A percentile compares a stretch with the other conserved stretches of the same genome.
phyloP scores from a whole-genome alignment of 2,329 filamentous ascomycete genomes.

The Penicillium sp. region DNA sequence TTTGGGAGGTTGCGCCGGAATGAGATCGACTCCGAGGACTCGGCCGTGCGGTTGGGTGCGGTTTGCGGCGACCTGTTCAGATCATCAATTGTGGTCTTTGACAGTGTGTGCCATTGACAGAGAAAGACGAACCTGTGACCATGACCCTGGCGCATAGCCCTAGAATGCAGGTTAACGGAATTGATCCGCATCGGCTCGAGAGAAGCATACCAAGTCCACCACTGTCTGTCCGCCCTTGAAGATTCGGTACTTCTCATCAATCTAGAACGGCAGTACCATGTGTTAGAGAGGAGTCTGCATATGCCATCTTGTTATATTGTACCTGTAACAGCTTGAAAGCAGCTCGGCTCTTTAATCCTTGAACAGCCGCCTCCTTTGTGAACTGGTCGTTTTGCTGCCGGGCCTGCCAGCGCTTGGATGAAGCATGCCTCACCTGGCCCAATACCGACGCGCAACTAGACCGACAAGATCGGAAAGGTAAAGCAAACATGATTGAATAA shows the following conservation, averaged over 20 bases:
- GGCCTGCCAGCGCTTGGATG: constrained; percentile 78
- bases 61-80: constrained; percentile 72
- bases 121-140: constrained; percentile 53
- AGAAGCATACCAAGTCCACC: constrained; percentile 71
- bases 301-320: not conserved
- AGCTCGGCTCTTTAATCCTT: constrained; percentile 83
- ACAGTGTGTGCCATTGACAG: not conserved
- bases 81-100: constrained; percentile 8
- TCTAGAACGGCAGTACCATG: constrained; percentile 52
- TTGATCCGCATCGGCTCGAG: not conserved
- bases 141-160: constrained; percentile 59
- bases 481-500: constrained; percentile 15
- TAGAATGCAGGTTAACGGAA: constrained; percentile 18
- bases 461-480: not conserved
- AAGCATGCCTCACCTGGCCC: constrained; percentile 40
- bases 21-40: constrained; percentile 89
- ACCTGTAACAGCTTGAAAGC: constrained; percentile 93
- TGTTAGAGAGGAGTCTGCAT: not conserved
- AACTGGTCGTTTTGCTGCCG: constrained; percentile 75
- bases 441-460: not conserved
- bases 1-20: constrained; percentile 85
- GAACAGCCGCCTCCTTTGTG: constrained; percentile 72
- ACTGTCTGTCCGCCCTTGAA: constrained; percentile 83
- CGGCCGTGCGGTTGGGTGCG: constrained; percentile 74
- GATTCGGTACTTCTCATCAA: constrained; percentile 78